phyloP scores from a whole-genome alignment of 345 rosid genomes.

The Excoecaria agallocha region DNA sequence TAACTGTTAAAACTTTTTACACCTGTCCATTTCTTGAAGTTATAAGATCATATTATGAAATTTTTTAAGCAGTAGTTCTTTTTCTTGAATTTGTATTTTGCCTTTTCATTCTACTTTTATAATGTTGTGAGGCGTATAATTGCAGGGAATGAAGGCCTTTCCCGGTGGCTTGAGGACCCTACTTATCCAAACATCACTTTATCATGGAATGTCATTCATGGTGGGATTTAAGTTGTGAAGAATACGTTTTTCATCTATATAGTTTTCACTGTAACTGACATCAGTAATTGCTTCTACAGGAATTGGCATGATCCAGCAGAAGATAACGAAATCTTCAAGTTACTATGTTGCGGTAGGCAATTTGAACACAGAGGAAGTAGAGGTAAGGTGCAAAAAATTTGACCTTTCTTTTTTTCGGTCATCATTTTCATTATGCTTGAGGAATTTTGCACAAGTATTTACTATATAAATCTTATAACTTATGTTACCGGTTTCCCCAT shows the following conservation, averaged over 20 bases:
- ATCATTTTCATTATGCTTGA: too few relatives aligned
- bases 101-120: constrained; percentile 14
- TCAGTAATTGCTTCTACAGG: constrained; percentile 39
- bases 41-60: neutral
- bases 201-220: constrained; percentile 77
- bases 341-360: constrained; percentile 84
- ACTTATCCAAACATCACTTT: constrained; percentile 75
- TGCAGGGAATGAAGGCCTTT: constrained; percentile 80
- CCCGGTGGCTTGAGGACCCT: constrained; percentile 81
- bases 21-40: neutral
- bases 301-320: constrained; percentile 57
- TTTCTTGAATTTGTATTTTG: neutral
- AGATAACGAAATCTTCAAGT: constrained; percentile 59
- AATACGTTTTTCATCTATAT: constrained; percentile 13
- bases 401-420: neutral
- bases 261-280: constrained; percentile 12
- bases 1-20: neutral
- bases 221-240: constrained; percentile 35
- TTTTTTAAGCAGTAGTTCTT: neutral
- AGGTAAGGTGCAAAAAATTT: constrained; percentile 45
- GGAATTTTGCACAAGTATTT: too few relatives aligned
- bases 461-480: too few relatives aligned
- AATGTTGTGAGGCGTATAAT: constrained; percentile 26
- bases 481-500: neutral
- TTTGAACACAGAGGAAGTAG: constrained; percentile 61